Base-by-base conservation (phyloP, 805 yeast species). In the Naumovozyma baii region DNA sequence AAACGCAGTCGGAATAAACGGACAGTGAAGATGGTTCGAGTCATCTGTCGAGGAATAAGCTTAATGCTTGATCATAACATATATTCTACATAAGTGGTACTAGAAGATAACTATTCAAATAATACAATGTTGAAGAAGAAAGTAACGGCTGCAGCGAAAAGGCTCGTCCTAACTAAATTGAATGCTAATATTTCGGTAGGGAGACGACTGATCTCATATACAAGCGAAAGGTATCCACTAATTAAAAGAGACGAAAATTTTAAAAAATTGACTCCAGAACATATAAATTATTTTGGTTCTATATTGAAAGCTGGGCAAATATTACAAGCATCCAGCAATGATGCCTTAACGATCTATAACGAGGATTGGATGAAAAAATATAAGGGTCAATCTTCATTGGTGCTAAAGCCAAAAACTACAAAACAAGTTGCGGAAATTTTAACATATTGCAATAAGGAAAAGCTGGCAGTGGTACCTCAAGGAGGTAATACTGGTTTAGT, bases 401-500 rank as follows among this genome's bases (percentile, higher is more conserved):
- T 86, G 1, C 68, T 88, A 48, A 84, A 81, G 60, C 97, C 97
- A 29, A 81, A 78, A 52, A 73, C 83, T 12, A 76, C 85, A 2
- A 77, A 80, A 45, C 88, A 88, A 60, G 80, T 90, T 14, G 70
- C 88, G 2, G 55, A 76, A 50, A 84, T 90, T 45, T 56, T 90
- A 55, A 77, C 76, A 58, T 81, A 86, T 63, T 85, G 95, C 67
- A 82, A 83, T 55, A 83, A 79, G 22, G 63, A 77, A 36, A 74
- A 72, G 44, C 62, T 88, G 20, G 95, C 96, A 0, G 77, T 88
- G 36, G 95, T 86, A 8, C 96, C 97, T 13, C 96, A 90, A 64
- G 96, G 96, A 57, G 97, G 97, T 50, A 88, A 90, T 63, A 90
- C 96, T 1, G 96, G 96, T 19, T 71, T 88, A 34, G 97, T 88